phyloP scores from a whole-genome alignment of 164 flowering plant species.

The Kalanchoe fedtschenkoi region DNA sequence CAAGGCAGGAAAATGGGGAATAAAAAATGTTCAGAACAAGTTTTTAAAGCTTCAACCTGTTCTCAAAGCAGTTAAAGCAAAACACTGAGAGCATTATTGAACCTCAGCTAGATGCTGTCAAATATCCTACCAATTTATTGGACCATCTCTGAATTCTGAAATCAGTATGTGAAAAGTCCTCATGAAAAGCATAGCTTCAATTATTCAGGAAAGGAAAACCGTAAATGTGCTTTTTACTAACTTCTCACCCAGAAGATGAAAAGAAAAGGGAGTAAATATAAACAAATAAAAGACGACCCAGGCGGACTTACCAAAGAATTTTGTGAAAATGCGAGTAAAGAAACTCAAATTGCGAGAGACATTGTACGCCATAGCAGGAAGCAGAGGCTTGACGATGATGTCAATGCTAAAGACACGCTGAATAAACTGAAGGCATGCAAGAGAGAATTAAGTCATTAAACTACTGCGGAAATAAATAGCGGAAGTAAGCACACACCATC shows the following conservation, averaged over 20 bases:
- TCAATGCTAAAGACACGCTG: constrained; percentile 80
- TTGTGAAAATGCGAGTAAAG: constrained; percentile 92
- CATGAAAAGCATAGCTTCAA: neutral
- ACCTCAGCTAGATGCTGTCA: neutral
- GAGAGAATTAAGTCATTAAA: constrained; percentile 4
- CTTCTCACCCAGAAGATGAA: neutral
- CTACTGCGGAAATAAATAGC: neutral
- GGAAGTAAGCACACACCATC: neutral
- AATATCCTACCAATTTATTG: neutral
- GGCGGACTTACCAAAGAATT: constrained; percentile 77
- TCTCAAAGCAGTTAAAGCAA: no score
- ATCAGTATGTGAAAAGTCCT: no score
- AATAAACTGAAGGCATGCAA: constrained; percentile 50
- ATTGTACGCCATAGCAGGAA: constrained; percentile 72
- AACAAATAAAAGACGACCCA: neutral
- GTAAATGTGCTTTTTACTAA: neutral
- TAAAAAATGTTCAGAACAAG: no score
- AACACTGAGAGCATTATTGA: neutral
- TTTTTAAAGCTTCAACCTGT: no score
- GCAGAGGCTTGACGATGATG: constrained; percentile 94
- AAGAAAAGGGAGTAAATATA: no score
- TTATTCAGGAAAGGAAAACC: neutral
- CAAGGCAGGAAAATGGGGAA: no score
- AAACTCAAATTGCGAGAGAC: constrained; percentile 87
- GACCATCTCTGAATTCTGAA: neutral